Evolutionary conservation across 2,329 filamentous ascomycete species (phyloP).

Genomic region (Reticulascus tulasneorum): DNA sequence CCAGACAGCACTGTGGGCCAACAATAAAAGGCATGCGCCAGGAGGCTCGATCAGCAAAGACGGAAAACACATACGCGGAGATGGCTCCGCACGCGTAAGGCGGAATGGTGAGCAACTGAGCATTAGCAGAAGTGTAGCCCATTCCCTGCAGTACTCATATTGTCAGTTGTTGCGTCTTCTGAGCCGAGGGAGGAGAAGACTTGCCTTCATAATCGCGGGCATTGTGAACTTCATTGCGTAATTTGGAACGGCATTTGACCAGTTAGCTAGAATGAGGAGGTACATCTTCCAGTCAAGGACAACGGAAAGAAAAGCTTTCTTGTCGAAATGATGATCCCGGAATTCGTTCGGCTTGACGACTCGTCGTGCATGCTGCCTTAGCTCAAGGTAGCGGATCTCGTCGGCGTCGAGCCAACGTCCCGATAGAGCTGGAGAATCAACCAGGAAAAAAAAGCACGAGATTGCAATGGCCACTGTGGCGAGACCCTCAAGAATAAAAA

Average conservation of each 20-base stretch:
- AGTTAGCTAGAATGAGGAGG: slow-evolving; percentile 36
- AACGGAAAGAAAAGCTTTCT: slow-evolving; percentile 31
- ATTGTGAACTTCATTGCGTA: slow-evolving; percentile 30
- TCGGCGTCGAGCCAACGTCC: slow-evolving; percentile 31
- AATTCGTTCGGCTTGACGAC: slow-evolving; percentile 18
- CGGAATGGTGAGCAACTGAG: slow-evolving; percentile 28
- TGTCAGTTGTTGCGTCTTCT: too few species aligned
- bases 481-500: slow-evolving; percentile 50
- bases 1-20: slow-evolving; percentile 25
- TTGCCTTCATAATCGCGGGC: slow-evolving; percentile 34
- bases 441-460: slow-evolving; percentile 42
- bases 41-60: slow-evolving; percentile 30
- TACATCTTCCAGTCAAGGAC: slow-evolving; percentile 44
- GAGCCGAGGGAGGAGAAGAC: too few species aligned
- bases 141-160: too few species aligned
- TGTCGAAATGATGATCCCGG: slow-evolving; percentile 26
- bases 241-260: slow-evolving; percentile 34
- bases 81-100: slow-evolving; percentile 31
- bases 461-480: slow-evolving; percentile 32
- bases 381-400: slow-evolving; percentile 35
- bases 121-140: slow-evolving; percentile 30
- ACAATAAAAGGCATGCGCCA: slow-evolving; percentile 37
- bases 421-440: slow-evolving; percentile 33
- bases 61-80: slow-evolving; percentile 25
- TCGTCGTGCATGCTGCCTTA: slow-evolving; percentile 29